Evolutionary conservation across 306 rosid species (phyloP).

Genomic region (Trifolium fragiferum): DNA sequence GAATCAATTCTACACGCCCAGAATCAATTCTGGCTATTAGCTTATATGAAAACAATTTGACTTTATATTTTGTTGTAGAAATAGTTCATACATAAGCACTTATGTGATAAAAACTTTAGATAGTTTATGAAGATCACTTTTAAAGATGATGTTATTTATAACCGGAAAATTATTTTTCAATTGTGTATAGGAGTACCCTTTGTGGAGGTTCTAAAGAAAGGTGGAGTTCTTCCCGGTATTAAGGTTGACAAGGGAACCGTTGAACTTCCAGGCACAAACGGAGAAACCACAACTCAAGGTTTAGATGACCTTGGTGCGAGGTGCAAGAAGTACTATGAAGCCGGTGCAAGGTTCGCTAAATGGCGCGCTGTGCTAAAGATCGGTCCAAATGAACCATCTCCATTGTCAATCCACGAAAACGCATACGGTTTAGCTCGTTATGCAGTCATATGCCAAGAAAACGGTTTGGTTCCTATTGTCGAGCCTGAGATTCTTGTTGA

Average conservation of each 20-base stretch:
- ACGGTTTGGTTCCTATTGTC: conserved; percentile 82
- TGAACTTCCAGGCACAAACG: conserved; percentile 74
- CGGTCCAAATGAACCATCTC: conserved; percentile 75
- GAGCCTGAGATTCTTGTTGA: conserved; percentile 89
- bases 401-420: conserved; percentile 64
- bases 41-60: neutral
- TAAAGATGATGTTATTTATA: neutral
- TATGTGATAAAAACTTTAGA: no score
- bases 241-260: conserved; percentile 92
- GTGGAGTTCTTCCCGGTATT: conserved; percentile 75
- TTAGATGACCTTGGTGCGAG: conserved; percentile 74
- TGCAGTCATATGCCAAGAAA: conserved; percentile 81
- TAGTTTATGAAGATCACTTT: neutral
- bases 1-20: no score
- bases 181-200: conserved; percentile 62
- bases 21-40: no score
- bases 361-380: conserved; percentile 89
- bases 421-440: conserved; percentile 82
- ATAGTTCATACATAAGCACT: neutral
- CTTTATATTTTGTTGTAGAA: no score
- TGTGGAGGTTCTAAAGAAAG: conserved; percentile 69
- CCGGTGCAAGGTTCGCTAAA: conserved; percentile 83
- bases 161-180: neutral
- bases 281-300: conserved; percentile 93
- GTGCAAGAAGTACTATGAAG: conserved; percentile 79